These are phyloP conservation scores for Boletellus deceptivus DNA, from an alignment of 1,284 basidiomycete species.

Conservation along the genomic window DNA sequence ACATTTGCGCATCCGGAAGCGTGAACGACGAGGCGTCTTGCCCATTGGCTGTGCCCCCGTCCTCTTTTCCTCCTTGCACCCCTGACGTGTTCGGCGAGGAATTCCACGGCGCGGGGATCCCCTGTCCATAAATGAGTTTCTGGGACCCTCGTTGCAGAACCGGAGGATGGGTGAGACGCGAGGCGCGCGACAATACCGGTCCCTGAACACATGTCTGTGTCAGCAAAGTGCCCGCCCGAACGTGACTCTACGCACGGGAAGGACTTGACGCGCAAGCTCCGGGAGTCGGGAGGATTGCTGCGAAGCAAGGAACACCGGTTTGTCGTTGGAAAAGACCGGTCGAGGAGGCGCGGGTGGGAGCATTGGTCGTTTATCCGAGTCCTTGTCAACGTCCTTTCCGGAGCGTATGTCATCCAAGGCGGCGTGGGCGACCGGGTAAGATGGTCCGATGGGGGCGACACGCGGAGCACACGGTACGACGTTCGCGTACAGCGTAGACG, in stretches of 20 bases:
- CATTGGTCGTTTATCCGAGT: constrained; percentile 42
- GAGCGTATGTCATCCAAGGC: constrained; percentile 22
- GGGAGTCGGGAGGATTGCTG: constrained; percentile 47
- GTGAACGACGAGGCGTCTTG: constrained; percentile 38
- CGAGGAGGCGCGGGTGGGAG: constrained; percentile 54
- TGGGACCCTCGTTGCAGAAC: constrained; percentile 54
- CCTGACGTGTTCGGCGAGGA: constrained; percentile 34
- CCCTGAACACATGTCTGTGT: constrained; percentile 19
- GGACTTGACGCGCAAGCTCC: constrained; percentile 55
- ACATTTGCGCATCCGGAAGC: constrained; percentile 66
- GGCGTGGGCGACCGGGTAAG: constrained; percentile 29
- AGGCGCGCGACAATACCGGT: constrained; percentile 54
- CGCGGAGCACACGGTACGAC: constrained; percentile 53
- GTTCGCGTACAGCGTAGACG: constrained; percentile 60
- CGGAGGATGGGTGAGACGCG: constrained; percentile 62
- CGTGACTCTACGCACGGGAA: constrained; percentile 49
- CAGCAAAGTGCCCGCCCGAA: not conserved
- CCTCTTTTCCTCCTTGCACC: constrained; percentile 27
- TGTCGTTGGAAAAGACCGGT: constrained; percentile 52
- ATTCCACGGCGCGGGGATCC: constrained; percentile 69
- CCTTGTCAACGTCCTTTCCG: constrained; percentile 31
- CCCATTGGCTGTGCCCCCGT: constrained; percentile 28
- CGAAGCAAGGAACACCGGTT: constrained; percentile 28
- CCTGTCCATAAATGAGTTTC: constrained; percentile 59
- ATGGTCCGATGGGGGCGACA: constrained; percentile 34